Evolutionary conservation across 331 rosid species (phyloP).

Genomic region (Rhamnella rubrinervis): DNA sequence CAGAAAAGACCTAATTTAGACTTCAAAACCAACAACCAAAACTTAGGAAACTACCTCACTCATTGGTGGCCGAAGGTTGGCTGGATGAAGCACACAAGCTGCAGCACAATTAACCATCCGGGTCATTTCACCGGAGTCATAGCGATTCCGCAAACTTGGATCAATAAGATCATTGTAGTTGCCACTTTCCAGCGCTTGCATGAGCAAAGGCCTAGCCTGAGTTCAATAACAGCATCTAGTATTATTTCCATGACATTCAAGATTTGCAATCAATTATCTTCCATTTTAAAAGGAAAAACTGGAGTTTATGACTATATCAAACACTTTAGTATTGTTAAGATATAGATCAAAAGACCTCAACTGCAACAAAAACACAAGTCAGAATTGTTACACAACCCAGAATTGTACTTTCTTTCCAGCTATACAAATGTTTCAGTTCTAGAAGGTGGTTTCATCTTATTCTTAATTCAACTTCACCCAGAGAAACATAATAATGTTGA

Average conservation of each 20-base stretch:
- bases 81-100: constrained; percentile 50
- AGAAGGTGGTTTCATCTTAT: too few relatives aligned
- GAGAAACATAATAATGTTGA: background rate
- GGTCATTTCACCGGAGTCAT: constrained; percentile 37
- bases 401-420: background rate
- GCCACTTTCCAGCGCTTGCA: constrained; percentile 40
- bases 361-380: too few relatives aligned
- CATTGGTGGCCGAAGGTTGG: constrained; percentile 46
- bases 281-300: background rate
- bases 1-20: background rate
- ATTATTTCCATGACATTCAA: background rate
- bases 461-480: background rate
- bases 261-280: background rate
- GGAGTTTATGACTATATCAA: background rate
- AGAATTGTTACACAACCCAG: too few relatives aligned
- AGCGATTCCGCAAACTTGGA: constrained; percentile 37
- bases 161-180: constrained; percentile 39
- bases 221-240: constrained; percentile 2
- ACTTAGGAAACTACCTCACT: constrained; percentile 38
- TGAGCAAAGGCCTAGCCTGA: constrained; percentile 55
- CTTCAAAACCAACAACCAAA: background rate
- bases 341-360: background rate
- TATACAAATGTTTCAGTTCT: too few relatives aligned
- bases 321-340: background rate
- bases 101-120: constrained; percentile 49